These are phyloP conservation scores for Monosporascus sp. DNA, from an alignment of 2,329 filamentous ascomycete genomes.

Conservation along the genomic window DNA sequence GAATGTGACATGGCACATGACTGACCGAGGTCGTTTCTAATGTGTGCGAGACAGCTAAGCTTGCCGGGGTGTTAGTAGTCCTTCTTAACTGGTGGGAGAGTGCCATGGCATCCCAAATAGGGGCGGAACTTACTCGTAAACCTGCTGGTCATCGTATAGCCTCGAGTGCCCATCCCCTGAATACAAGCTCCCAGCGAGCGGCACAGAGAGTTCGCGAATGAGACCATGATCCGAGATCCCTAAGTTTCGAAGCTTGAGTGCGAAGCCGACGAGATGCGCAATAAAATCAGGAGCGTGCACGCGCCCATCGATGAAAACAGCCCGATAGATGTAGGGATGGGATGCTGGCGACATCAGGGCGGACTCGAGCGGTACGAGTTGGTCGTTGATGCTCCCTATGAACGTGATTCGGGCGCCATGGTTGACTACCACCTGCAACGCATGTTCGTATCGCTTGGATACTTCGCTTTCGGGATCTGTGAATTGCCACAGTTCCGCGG, in stretches of 20 bases:
- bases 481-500: slow-evolving; percentile 95
- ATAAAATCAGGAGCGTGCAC: slow-evolving; percentile 92
- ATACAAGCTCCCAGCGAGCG: slow-evolving; percentile 86
- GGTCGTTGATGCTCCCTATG: slow-evolving; percentile 92
- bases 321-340: slow-evolving; percentile 90
- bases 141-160: slow-evolving; percentile 81
- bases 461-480: slow-evolving; percentile 75
- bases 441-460: slow-evolving; percentile 72
- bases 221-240: slow-evolving; percentile 91
- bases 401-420: slow-evolving; percentile 82
- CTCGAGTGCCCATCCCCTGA: slow-evolving; percentile 89
- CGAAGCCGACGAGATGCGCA: slow-evolving; percentile 86
- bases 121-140: slow-evolving; percentile 62
- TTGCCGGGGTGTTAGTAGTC: slow-evolving; percentile 11
- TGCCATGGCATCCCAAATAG: slow-evolving; percentile 1
- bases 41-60: slow-evolving; percentile 65
- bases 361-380: slow-evolving; percentile 91
- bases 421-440: slow-evolving; percentile 67
- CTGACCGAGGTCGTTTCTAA: slow-evolving; percentile 62
- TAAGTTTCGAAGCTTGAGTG: slow-evolving; percentile 87
- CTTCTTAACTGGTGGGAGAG: neutral
- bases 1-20: slow-evolving; percentile 42
- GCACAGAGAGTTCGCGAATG: slow-evolving; percentile 80
- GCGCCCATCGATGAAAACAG: slow-evolving; percentile 92
- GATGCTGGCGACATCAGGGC: slow-evolving; percentile 79